Evolutionary conservation across 805 yeast genomes (phyloP).

Genomic region (Pichia thaimueangensis): DNA sequence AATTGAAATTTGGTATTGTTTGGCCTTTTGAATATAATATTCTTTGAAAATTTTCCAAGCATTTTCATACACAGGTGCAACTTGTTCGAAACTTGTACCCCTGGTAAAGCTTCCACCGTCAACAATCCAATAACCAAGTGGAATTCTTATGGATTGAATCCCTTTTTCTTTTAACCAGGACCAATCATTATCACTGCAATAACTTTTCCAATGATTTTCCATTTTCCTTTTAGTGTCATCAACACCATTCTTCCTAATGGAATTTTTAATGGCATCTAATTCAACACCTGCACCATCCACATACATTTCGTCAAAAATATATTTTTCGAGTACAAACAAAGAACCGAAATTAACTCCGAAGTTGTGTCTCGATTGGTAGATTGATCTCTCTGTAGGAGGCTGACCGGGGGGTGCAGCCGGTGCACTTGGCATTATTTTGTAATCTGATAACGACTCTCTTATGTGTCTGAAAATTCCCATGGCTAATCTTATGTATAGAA

Average conservation of each 20-base stretch:
- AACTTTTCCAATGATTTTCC: conserved; percentile 61
- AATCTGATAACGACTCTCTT: conserved; percentile 10
- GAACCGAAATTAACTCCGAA: conserved; percentile 87
- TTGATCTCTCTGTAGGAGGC: conserved; percentile 36
- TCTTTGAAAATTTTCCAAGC: conserved; percentile 65
- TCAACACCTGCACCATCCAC: conserved; percentile 58
- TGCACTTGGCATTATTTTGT: conserved; percentile 6
- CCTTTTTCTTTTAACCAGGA: conserved; percentile 58
- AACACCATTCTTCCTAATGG: conserved; percentile 42
- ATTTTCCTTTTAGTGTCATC: conserved; percentile 48
- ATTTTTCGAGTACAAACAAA: conserved; percentile 71
- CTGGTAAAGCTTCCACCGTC: conserved; percentile 50
- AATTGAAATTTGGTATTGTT: conserved; percentile 56
- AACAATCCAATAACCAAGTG: conserved; percentile 91
- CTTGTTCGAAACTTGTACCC: conserved; percentile 56
- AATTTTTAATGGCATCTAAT: conserved; percentile 58
- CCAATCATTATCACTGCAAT: conserved; percentile 71
- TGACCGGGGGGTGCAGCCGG: conserved; percentile 31
- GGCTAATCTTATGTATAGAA: too few relatives aligned
- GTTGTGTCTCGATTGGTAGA: conserved; percentile 57
- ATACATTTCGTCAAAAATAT: conserved; percentile 63
- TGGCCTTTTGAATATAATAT: conserved; percentile 52
- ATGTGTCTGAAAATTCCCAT: too few relatives aligned
- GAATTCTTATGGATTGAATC: conserved; percentile 78
- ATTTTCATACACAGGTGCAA: conserved; percentile 51